Base-by-base conservation (phyloP, 2,329 filamentous ascomycete genomes). In the Microsporum canis region DNA sequence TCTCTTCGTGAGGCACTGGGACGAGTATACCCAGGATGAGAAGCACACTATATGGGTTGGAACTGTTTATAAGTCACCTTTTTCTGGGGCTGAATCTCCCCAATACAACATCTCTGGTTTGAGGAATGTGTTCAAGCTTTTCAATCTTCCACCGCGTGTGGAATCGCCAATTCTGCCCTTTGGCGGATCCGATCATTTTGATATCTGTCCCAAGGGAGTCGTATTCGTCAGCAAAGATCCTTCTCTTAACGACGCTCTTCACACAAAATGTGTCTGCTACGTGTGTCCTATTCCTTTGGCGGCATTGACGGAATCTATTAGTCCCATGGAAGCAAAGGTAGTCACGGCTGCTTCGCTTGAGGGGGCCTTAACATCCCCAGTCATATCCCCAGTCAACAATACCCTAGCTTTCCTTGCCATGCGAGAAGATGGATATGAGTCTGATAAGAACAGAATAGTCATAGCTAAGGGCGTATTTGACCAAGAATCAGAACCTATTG, bases 1-100 rank as follows among this genome's bases (percentile, higher is more conserved):
- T 6, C 71, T 80, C 17, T 81, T 78, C 66, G 79, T 82, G 10
- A 72, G 80, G 39, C 79, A 81, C 64, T 82, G 80, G 80, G 80
- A 82, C 65, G 69, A 74, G 4, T 82, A 78, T 64, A 68, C 79
- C 12, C 74, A 75, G 27, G 75, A 76, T n/a, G 73, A 81, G 66
- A 75, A 73, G 59, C 79, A 79, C 63, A 68, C 78, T 0, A 76
- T 82, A 51, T 82, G 75, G 68, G 78, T 76, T 66, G 79, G 76
- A 29, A 68, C 79, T 41, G 69, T 82, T 14, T 71, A 76, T 64
- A 74, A 71, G 61, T 68, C 72, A 17, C 70, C 75, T 12, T 64
- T 75, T 33, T 68, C 72, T 8, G n/a, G n/a, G 4, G 31, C 47
- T 7, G 31, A 7, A 10, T 8, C 51, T 17, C 33, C 34, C 2